Conservation (phyloP, 169 alveolate species). For the Prorocentrum cordatum region DNA sequence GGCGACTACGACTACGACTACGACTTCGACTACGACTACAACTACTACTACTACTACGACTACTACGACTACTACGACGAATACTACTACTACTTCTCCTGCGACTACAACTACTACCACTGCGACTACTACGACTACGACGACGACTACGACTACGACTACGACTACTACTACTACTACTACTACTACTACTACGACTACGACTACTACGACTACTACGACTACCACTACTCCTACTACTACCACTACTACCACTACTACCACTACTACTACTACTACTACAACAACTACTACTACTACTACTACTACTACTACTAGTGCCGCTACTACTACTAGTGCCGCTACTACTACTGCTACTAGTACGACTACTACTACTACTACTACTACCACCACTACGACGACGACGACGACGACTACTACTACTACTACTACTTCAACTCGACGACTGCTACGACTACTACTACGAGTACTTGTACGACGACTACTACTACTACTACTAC, state of each 20-base stretch:
- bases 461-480: neutral
- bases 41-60: neutral
- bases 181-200: neutral
- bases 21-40: neutral
- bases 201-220: neutral
- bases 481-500: conserved; percentile 3
- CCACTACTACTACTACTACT: too few relatives aligned
- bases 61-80: too few relatives aligned
- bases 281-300: too few relatives aligned
- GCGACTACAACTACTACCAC: neutral
- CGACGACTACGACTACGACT: neutral
- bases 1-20: neutral
- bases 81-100: neutral
- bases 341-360: too few relatives aligned
- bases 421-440: neutral
- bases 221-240: neutral
- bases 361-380: neutral
- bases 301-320: neutral
- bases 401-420: neutral
- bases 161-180: neutral
- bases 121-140: neutral
- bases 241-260: too few relatives aligned
- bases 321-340: neutral
- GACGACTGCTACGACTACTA: neutral
- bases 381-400: neutral